A percentile compares a stretch with the other conserved stretches of the same genome.
Evolutionary conservation across 129 eudicot genomes (phyloP).

Genomic region (Pulicaria dysenterica): DNA sequence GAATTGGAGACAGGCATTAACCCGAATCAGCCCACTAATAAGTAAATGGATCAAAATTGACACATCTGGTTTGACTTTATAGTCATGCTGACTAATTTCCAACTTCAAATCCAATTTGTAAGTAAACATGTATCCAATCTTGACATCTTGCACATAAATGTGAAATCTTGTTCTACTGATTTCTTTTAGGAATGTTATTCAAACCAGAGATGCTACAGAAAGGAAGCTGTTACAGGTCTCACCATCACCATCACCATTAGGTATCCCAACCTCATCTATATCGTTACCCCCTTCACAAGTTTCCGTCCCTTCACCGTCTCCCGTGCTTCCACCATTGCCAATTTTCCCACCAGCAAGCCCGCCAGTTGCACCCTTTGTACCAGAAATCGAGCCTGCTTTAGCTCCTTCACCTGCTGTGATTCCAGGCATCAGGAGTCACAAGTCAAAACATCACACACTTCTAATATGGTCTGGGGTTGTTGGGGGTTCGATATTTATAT

Average conservation of each 20-base stretch:
- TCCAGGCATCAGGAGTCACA: constrained; percentile 24
- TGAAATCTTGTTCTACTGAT: not conserved
- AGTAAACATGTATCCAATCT: constrained; percentile 4
- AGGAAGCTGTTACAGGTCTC: constrained; percentile 52
- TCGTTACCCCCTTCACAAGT: constrained; percentile 40
- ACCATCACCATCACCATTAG: constrained; percentile 11
- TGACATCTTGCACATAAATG: not conserved
- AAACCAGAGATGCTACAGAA: constrained; percentile 25
- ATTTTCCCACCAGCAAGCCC: constrained; percentile 33
- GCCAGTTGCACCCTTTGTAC: constrained; percentile 21
- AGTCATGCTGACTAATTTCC: constrained; percentile 3
- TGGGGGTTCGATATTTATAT: constrained; percentile 50
- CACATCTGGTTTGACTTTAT: not conserved
- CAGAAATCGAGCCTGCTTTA: constrained; percentile 32
- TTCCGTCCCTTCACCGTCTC: constrained; percentile 40
- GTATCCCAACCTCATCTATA: constrained; percentile 14
- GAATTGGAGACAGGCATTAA: not conserved
- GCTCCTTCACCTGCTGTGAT: constrained; percentile 48
- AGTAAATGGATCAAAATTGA: not conserved
- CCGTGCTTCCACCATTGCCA: constrained; percentile 38
- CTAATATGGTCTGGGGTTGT: constrained; percentile 48
- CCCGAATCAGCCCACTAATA: not conserved
- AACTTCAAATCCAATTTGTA: not conserved
- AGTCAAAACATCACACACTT: constrained; percentile 40
- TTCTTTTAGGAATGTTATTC: constrained; percentile 41